Conservation (phyloP, 2,329 filamentous ascomycete species). For the Pseudogymnoascus sp. region DNA sequence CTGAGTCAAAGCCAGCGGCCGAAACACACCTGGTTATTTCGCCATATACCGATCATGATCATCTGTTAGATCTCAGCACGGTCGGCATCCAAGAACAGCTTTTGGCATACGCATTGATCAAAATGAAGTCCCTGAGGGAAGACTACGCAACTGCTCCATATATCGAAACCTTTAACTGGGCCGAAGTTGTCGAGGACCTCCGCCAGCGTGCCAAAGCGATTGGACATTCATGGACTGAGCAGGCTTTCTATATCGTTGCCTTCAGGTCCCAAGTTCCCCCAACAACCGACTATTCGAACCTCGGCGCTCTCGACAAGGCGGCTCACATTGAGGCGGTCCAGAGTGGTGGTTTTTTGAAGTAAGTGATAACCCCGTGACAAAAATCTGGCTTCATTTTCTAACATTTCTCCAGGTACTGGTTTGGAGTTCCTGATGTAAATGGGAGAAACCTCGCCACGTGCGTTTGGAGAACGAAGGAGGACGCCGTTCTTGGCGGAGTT, state of each 20-base stretch:
- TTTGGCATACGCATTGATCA: conserved; percentile 61
- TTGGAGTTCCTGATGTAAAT: conserved; percentile 61
- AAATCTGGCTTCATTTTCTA: neutral
- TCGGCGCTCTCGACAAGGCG: conserved; percentile 66
- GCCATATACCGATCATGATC: conserved; percentile 61
- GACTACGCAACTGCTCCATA: conserved; percentile 76
- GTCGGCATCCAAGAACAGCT: conserved; percentile 58
- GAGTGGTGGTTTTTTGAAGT: conserved; percentile 76
- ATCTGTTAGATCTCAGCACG: conserved; percentile 63
- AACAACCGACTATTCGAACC: conserved; percentile 55
- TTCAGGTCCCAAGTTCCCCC: conserved; percentile 68
- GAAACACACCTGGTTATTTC: conserved; percentile 52
- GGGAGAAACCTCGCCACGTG: conserved; percentile 76
- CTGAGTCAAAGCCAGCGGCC: conserved; percentile 6
- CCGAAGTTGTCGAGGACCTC: conserved; percentile 50
- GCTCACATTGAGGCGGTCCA: conserved; percentile 72
- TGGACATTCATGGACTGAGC: conserved; percentile 47
- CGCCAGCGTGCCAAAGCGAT: conserved; percentile 41
- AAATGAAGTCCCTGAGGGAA: conserved; percentile 49
- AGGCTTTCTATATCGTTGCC: conserved; percentile 72
- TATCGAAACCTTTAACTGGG: conserved; percentile 68
- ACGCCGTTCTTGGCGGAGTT: conserved; percentile 50
- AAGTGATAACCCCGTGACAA: conserved; percentile 20
- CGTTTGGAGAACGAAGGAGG: conserved; percentile 52
- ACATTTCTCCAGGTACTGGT: conserved; percentile 62